Percentiles rank a stretch among this genome's conserved stretches.
phyloP scores from a whole-genome alignment of 495 filamentous ascomycete species.

The Hypoxylon rickii region DNA sequence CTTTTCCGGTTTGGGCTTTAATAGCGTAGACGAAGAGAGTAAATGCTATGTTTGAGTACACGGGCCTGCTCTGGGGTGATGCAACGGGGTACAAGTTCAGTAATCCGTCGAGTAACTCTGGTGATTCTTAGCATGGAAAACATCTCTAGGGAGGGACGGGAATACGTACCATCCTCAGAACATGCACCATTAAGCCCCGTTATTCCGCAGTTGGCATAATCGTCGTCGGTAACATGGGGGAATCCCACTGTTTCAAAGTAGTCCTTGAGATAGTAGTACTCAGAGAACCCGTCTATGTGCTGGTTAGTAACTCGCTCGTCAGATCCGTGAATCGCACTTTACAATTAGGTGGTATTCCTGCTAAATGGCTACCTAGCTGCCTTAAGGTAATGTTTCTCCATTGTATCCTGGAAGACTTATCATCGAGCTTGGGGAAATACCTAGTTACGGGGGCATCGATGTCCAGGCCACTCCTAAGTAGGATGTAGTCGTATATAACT shows the following conservation, averaged over 20 bases:
- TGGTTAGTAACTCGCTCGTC: neutral
- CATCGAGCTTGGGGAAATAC: neutral
- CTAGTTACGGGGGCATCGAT: neutral
- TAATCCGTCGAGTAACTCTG: neutral
- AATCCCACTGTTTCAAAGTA: neutral
- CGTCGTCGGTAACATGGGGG: neutral
- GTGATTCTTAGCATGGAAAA: neutral
- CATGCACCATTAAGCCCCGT: neutral
- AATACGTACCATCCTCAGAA: neutral
- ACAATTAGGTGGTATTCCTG: neutral
- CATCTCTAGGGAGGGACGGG: neutral
- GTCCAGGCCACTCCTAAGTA: neutral
- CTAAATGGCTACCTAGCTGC: neutral
- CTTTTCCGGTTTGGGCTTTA: neutral
- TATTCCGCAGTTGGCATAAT: neutral
- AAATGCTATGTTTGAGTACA: neutral
- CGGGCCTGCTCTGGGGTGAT: neutral
- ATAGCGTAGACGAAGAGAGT: neutral
- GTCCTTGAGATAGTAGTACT: neutral
- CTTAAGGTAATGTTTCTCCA: neutral
- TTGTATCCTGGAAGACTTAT: neutral
- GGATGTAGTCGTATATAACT: neutral
- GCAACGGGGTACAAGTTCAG: neutral
- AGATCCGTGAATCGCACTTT: neutral
- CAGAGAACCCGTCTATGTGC: neutral